phyloP scores from a whole-genome alignment of 192 early-diverging fungal species.

The Coemansia sp. region DNA sequence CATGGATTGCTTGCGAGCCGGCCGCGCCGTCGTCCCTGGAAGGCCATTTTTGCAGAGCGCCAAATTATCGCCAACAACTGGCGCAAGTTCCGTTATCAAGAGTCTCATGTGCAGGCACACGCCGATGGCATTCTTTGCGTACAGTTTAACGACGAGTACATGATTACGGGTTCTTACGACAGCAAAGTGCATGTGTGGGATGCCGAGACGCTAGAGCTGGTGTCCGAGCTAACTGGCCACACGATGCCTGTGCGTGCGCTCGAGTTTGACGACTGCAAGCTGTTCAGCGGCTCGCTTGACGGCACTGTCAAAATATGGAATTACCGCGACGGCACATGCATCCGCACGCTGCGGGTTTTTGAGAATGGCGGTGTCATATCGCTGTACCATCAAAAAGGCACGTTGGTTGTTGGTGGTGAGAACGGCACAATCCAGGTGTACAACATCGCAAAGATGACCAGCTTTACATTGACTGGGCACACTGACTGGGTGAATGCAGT shows the following conservation, averaged over 20 bases:
- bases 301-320: constrained; percentile 90
- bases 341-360: constrained; percentile 63
- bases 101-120: constrained; percentile 69
- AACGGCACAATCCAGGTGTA: constrained; percentile 85
- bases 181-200: constrained; percentile 86
- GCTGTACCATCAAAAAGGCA: constrained; percentile 72
- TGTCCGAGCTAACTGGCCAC: constrained; percentile 80
- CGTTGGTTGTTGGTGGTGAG: constrained; percentile 80
- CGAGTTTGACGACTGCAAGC: constrained; percentile 91
- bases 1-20: background rate
- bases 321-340: constrained; percentile 80
- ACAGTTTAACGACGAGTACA: constrained; percentile 78
- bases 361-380: constrained; percentile 71
- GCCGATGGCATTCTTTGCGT: constrained; percentile 86
- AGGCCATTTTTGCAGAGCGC: constrained; percentile 91
- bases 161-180: constrained; percentile 89
- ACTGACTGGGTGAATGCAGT: constrained; percentile 91
- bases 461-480: constrained; percentile 73
- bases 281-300: constrained; percentile 92
- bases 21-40: constrained; percentile 76
- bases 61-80: constrained; percentile 90
- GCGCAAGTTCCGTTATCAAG: constrained; percentile 72
- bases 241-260: constrained; percentile 78
- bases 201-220: constrained; percentile 72
- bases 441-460: constrained; percentile 60